Percentiles rank a stretch among this genome's conserved stretches.
Conservation (phyloP, 805 yeast species). For the Lipomyces yamadae region DNA sequence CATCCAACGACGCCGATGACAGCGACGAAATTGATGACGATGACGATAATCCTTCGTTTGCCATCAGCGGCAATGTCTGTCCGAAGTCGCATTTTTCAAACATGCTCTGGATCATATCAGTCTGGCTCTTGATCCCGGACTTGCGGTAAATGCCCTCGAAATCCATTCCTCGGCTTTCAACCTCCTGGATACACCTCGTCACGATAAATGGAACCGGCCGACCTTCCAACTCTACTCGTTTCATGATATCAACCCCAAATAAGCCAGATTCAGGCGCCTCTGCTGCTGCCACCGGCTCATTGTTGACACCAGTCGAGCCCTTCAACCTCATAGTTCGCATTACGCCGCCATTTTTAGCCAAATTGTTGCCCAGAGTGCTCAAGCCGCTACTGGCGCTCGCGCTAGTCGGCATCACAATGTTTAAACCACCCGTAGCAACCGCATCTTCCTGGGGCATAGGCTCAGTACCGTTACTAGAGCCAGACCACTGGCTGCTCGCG, state of each 20-base stretch:
- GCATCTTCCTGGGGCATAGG: neutral
- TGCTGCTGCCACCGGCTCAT: neutral
- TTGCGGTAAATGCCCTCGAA: constrained; percentile 89
- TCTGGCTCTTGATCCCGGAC: constrained; percentile 78
- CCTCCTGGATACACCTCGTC: constrained; percentile 70
- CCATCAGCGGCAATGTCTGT: constrained; percentile 4
- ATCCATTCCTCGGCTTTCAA: constrained; percentile 75
- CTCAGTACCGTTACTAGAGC: constrained; percentile 3
- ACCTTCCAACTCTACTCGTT: constrained; percentile 66
- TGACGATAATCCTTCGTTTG: constrained; percentile 1
- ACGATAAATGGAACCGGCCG: constrained; percentile 71
- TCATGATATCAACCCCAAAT: constrained; percentile 60
- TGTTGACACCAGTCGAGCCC: neutral
- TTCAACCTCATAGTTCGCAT: constrained; percentile 25
- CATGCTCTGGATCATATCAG: constrained; percentile 52
- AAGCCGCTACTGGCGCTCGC: constrained; percentile 38
- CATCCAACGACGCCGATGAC: constrained; percentile 6
- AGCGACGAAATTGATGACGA: constrained; percentile 7
- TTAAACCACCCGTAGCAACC: constrained; percentile 14
- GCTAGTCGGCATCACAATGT: constrained; percentile 29
- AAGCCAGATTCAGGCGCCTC: constrained; percentile 10
- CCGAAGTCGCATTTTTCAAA: constrained; percentile 44
- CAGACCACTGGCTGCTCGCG: constrained; percentile 7
- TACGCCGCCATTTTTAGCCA: constrained; percentile 4
- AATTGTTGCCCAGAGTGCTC: constrained; percentile 26